Base-by-base conservation (phyloP, 1,284 basidiomycete genomes). In the Cerrena zonata region DNA sequence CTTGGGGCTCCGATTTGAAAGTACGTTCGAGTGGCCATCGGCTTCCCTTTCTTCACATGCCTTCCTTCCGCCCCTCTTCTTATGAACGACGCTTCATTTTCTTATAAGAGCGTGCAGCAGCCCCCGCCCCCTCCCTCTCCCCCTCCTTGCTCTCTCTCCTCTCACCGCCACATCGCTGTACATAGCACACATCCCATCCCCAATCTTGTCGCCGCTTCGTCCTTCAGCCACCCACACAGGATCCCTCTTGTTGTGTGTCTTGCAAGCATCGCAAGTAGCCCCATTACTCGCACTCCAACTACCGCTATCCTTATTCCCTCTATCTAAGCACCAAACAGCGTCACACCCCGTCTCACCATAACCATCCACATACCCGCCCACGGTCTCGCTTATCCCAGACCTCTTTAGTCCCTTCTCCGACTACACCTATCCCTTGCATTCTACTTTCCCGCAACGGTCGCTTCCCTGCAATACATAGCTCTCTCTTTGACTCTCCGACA, bases 271-370 rank as follows among this genome's bases (percentile, higher is more conserved):
- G 30, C 12, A 43, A 26, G 49, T 27, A 30, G 23, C 15, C 25
- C n/a, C 22, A 15, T 5, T 44, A 42, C 36, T 41, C 30, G 39
- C 27, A 49, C 48, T 38, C 51, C 45, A 26, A 45, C 51, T 41
- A 45, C 40, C 45, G 44, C 45, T 53, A 50, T 50, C 38, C 45
- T 50, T 47, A 39, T 25, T 41, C 23, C 44, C 34, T 19, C 36
- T 45, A 23, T 51, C 42, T 50, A 38, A 22, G 48, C 30, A 7
- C 30, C 15, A 7, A 34, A 34, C 15, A 7, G 30, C 30, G 30
- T 34, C 30, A 34, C 44, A 46, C 44, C 44, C 26, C 13, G 44
- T 46, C 26, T 46, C 44, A 27, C 42, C 42, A 7, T 15, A 7
- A 13, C 13, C 42, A 7, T 18, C 26, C 30, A 15, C 30, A 7